A percentile compares a stretch with the other conserved stretches of the same genome.
These are phyloP conservation scores for Diatrype stigma DNA, from an alignment of 2,329 filamentous ascomycete species.

Conservation along the genomic window DNA sequence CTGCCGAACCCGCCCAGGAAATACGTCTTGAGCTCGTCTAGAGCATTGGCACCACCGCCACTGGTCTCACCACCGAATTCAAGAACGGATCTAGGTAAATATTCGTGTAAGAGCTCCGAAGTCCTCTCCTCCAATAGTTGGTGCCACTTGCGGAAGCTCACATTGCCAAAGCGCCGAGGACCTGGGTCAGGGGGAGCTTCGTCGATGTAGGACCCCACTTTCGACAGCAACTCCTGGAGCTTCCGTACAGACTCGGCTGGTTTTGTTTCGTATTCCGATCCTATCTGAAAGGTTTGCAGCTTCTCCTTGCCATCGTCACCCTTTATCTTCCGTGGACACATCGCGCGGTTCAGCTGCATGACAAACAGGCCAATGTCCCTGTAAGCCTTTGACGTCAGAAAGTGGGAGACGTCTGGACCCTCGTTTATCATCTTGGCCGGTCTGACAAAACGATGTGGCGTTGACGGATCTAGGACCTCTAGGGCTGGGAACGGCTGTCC, in stretches of 20 bases:
- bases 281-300: slow-evolving; percentile 45
- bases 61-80: slow-evolving; percentile 14
- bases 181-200: slow-evolving; percentile 81
- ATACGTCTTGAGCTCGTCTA: slow-evolving; percentile 71
- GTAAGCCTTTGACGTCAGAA: slow-evolving; percentile 79
- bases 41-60: slow-evolving; percentile 39
- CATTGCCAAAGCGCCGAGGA: slow-evolving; percentile 86
- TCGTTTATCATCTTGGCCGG: slow-evolving; percentile 84
- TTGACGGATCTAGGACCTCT: slow-evolving; percentile 43
- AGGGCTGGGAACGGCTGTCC: slow-evolving; percentile 31
- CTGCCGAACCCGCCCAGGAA: slow-evolving; percentile 85
- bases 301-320: slow-evolving; percentile 33
- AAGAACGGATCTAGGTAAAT: slow-evolving; percentile 42
- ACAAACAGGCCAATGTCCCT: slow-evolving; percentile 82
- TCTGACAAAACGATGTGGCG: slow-evolving; percentile 54
- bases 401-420: slow-evolving; percentile 73
- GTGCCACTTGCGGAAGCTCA: slow-evolving; percentile 84
- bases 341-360: slow-evolving; percentile 81
- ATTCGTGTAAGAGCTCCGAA: slow-evolving; percentile 51
- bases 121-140: slow-evolving; percentile 60
- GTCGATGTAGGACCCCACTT: slow-evolving; percentile 63
- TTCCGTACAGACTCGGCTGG: slow-evolving; percentile 52
- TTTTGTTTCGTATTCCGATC: slow-evolving; percentile 38
- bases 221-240: slow-evolving; percentile 63
- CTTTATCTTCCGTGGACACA: slow-evolving; percentile 64